Conservation (phyloP, 495 filamentous ascomycete genomes). For the Xylaria venustula region DNA sequence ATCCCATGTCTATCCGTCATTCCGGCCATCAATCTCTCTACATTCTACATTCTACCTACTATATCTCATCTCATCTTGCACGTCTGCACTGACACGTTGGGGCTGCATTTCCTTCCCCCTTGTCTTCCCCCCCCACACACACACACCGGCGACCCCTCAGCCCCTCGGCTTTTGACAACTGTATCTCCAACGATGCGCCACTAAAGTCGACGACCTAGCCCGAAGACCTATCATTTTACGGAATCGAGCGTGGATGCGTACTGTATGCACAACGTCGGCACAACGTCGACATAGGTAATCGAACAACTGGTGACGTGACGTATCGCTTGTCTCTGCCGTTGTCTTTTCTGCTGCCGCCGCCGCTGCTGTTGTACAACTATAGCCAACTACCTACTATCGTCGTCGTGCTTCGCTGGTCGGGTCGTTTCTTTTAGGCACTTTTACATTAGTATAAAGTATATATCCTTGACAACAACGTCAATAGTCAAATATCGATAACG, state of each 20-base stretch:
- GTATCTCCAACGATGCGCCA: not conserved
- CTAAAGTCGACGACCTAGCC: not conserved
- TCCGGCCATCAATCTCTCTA: no score
- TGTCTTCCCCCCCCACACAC: no score
- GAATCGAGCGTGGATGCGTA: no score
- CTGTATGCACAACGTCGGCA: no score
- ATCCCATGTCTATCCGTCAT: no score
- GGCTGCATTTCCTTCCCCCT: not conserved
- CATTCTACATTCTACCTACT: no score
- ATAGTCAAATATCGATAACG: not conserved
- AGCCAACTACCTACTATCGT: not conserved
- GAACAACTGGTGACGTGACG: not conserved
- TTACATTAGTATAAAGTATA: not conserved
- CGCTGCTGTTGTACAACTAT: not conserved
- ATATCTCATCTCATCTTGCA: not conserved
- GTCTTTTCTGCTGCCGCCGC: not conserved
- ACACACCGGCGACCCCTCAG: not conserved
- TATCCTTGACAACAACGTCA: not conserved
- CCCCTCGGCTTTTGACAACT: constrained; percentile 8
- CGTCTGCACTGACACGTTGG: constrained; percentile 7
- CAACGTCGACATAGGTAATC: not conserved
- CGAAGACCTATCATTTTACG: constrained; percentile 1
- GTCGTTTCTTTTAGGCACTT: not conserved
- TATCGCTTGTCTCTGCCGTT: not conserved
- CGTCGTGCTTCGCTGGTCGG: constrained; percentile 9